These are phyloP conservation scores for Luffa acutangula DNA, from an alignment of 306 rosid genomes.

Conservation along the genomic window DNA sequence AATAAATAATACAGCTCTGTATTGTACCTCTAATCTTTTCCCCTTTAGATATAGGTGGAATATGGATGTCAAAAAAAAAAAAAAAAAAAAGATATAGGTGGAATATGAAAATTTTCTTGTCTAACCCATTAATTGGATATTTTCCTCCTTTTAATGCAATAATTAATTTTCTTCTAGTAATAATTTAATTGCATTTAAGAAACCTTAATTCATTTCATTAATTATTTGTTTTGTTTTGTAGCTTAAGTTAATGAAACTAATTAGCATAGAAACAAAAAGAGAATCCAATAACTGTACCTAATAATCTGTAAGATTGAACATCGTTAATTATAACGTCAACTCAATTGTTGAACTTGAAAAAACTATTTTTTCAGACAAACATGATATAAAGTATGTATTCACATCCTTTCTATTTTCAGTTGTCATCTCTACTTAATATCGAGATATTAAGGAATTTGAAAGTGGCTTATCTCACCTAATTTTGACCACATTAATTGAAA, in stretches of 20 bases:
- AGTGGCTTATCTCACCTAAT: background rate
- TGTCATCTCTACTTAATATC: too few relatives aligned
- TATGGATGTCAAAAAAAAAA: too few relatives aligned
- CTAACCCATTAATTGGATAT: background rate
- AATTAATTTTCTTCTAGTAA: background rate
- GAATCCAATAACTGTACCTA: background rate
- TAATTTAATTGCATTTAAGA: background rate
- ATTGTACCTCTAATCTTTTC: background rate
- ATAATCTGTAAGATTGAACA: too few relatives aligned
- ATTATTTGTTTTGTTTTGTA: background rate
- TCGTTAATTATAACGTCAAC: too few relatives aligned
- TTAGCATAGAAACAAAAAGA: background rate
- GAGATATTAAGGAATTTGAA: too few relatives aligned
- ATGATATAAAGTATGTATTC: too few relatives aligned
- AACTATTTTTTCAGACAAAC: too few relatives aligned
- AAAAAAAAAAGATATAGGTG: background rate
- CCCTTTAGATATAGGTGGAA: background rate
- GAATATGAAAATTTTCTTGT: too few relatives aligned
- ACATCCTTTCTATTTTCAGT: too few relatives aligned
- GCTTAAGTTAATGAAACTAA: background rate
- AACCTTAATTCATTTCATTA: background rate
- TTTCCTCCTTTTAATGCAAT: background rate
- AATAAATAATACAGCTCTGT: background rate
- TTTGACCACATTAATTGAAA: background rate
- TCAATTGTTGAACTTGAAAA: too few relatives aligned